Evolutionary conservation across 352 stramenopile genomes (phyloP).

Genomic region (Globisporangium okanoganense): DNA sequence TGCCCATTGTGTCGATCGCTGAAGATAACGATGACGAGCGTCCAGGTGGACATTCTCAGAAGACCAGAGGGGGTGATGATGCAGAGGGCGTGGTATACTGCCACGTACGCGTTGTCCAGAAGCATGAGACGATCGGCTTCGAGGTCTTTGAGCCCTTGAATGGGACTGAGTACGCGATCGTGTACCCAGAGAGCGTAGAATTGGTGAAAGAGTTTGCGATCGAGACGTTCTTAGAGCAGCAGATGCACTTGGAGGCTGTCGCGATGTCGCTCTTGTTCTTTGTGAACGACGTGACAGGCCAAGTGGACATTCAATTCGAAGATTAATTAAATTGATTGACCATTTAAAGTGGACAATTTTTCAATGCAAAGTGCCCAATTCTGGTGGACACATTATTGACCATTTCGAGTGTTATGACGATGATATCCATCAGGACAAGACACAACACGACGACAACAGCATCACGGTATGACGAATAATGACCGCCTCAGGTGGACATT

Average conservation of each 20-base stretch:
- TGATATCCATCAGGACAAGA: neutral
- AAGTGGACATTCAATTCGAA: constrained; percentile 47
- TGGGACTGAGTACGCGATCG: constrained; percentile 22
- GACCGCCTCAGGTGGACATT: too few relatives aligned
- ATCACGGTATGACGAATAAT: neutral
- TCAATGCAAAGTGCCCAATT: neutral
- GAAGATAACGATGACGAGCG: constrained; percentile 14
- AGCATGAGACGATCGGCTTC: constrained; percentile 25
- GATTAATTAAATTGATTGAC: constrained; percentile 20
- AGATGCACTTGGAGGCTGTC: constrained; percentile 59
- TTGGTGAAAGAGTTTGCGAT: constrained; percentile 49
- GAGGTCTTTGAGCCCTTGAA: constrained; percentile 34
- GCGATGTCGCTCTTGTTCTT: constrained; percentile 47
- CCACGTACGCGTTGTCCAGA: constrained; percentile 29
- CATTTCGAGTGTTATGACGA: too few relatives aligned
- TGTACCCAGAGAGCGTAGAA: constrained; percentile 48
- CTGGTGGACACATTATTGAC: neutral
- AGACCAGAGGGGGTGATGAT: neutral
- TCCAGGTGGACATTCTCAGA: constrained; percentile 5
- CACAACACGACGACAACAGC: neutral
- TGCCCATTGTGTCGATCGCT: constrained; percentile 34
- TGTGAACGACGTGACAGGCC: constrained; percentile 16
- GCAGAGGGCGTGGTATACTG: constrained; percentile 29
- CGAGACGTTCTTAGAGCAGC: constrained; percentile 52
- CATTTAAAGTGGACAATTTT: neutral